These are phyloP conservation scores for Erucastrum elatum DNA, from an alignment of 345 rosid species.

Conservation along the genomic window DNA sequence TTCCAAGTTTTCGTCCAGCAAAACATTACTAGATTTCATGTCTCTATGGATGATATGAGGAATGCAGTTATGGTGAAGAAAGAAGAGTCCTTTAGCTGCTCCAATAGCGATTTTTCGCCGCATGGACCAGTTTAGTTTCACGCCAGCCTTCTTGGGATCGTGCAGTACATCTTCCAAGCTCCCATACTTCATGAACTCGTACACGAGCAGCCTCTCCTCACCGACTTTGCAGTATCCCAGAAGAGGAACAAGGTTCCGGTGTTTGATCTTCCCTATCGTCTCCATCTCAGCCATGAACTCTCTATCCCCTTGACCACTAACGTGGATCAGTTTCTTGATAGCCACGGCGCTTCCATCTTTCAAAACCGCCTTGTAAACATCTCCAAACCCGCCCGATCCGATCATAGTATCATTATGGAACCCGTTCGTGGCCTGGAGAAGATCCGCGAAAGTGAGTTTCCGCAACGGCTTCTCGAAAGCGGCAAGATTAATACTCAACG, in stretches of 20 bases:
- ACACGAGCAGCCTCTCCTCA: slow-evolving; percentile 90
- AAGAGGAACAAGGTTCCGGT: slow-evolving; percentile 86
- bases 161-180: slow-evolving; percentile 94
- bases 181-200: slow-evolving; percentile 92
- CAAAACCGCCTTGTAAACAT: slow-evolving; percentile 84
- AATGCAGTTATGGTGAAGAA: slow-evolving; percentile 84
- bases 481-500: slow-evolving; percentile 77
- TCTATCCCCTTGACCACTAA: slow-evolving; percentile 95
- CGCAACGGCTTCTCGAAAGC: slow-evolving; percentile 83
- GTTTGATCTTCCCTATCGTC: slow-evolving; percentile 95
- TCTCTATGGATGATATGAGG: slow-evolving; percentile 95
- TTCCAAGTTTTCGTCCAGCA: slow-evolving; percentile 81
- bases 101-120: slow-evolving; percentile 88
- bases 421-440: slow-evolving; percentile 87
- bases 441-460: slow-evolving; percentile 89
- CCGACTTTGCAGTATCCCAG: slow-evolving; percentile 90
- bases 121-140: slow-evolving; percentile 75
- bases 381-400: slow-evolving; percentile 97
- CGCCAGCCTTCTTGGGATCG: slow-evolving; percentile 61
- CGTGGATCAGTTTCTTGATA: slow-evolving; percentile 85
- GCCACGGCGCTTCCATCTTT: slow-evolving; percentile 91
- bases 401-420: slow-evolving; percentile 81
- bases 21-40: slow-evolving; percentile 96
- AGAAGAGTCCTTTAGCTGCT: slow-evolving; percentile 85
- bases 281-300: slow-evolving; percentile 99